Percentiles rank a stretch among this genome's conserved stretches.
These are phyloP conservation scores for Mycena leptocephala DNA, from an alignment of 768 basidiomycete genomes.

Conservation along the genomic window DNA sequence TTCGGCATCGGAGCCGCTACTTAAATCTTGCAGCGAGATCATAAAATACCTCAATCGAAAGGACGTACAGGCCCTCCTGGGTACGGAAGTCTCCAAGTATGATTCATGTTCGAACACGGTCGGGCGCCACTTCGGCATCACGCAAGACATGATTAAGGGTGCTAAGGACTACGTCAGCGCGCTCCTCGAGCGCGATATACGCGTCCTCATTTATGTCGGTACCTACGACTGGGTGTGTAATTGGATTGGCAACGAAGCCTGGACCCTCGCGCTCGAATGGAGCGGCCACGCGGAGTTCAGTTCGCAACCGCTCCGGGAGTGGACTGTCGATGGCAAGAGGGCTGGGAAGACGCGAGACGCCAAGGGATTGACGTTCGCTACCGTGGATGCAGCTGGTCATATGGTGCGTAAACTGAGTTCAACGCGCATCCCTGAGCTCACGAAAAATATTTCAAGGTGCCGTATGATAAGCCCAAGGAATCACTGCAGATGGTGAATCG, in stretches of 20 bases:
- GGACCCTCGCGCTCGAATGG: conserved; percentile 66
- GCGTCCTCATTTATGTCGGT: conserved; percentile 71
- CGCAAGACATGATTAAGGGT: conserved; percentile 53
- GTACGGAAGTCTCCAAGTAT: conserved; percentile 40
- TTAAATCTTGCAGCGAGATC: conserved; percentile 2
- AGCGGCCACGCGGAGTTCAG: conserved; percentile 31
- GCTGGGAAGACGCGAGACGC: conserved; percentile 55
- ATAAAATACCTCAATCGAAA: conserved; percentile 24
- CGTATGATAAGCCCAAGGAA: neutral
- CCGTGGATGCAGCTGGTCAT: conserved; percentile 80
- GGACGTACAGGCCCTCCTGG: conserved; percentile 21
- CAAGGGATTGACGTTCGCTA: conserved; percentile 76
- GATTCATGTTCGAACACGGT: conserved; percentile 56
- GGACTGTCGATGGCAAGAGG: conserved; percentile 69
- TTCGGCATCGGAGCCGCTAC: neutral
- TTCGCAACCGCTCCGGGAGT: conserved; percentile 56
- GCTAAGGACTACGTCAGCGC: conserved; percentile 66
- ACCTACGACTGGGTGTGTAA: conserved; percentile 75
- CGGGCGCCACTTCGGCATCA: conserved; percentile 50
- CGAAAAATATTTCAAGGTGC: neutral
- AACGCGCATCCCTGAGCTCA: neutral
- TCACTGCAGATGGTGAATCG: neutral
- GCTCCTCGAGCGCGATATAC: conserved; percentile 72
- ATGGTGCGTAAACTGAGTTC: conserved; percentile 60
- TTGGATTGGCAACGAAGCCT: conserved; percentile 72